Base-by-base conservation (phyloP, 306 rosid species). In the Citrullus amarus region DNA sequence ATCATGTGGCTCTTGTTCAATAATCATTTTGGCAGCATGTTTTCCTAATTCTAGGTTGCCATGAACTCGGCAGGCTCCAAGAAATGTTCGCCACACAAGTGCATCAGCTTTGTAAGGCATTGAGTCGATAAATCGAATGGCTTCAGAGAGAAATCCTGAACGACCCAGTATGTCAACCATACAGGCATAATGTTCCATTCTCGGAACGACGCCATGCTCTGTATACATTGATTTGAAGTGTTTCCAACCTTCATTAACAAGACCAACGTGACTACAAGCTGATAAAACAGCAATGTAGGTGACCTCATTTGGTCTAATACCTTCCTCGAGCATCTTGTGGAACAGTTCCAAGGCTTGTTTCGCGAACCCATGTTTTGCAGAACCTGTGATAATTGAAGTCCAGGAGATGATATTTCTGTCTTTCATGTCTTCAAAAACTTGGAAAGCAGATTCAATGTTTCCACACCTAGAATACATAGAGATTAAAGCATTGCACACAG, bases 401-500 rank as follows among this genome's bases (percentile, higher is more conserved):
- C 94, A 90, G 55, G 92, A 86, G 80, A 90, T 81, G 69, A 90
- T 89, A 79, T 90, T 88, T 70, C 69, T 75, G 76, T 84, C 58
- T 50, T 43, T 77, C 89, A 83, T 88, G 74, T 82, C 80, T 75
- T 73, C 60, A 28, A 90, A 90, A 79, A 83, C 87, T 68, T 79
- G 90, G 54, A 85, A 70, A 77, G 90, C 86, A 82, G 90, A 85
- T 83, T 80, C 89, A 80, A 88, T 82, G 78, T 83, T 76, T 75
- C 89, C 90, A 84, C 92, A 90, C 81, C 86, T 88, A n/a, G 92
- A 88, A 81, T 88, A 90, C 94, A 90, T 86, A 55, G 90, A 86
- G 79, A 90, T 85, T 75, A 88, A 82, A 59, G 92, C 90, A 85
- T 88, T 90, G 79, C 84, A 79, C 53, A 86, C 30, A 68, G 80